phyloP scores from a whole-genome alignment of 1,284 basidiomycete genomes.

The Volvariella volvacea region DNA sequence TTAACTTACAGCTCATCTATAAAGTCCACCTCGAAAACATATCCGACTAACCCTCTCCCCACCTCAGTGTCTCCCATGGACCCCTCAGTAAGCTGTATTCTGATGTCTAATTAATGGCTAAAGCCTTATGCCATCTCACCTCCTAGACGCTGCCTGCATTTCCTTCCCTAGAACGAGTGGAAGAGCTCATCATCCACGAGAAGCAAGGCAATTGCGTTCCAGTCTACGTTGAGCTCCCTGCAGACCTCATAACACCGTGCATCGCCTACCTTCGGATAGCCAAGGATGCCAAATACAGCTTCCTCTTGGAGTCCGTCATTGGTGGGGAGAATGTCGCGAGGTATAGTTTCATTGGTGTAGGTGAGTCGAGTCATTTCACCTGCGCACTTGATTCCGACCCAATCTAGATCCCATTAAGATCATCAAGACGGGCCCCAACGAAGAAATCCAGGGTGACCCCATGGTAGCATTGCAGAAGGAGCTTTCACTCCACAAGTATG shows the following conservation, averaged over 20 bases:
- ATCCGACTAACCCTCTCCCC: not conserved
- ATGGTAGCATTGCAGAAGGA: conserved; percentile 82
- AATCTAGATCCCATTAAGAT: conserved; percentile 84
- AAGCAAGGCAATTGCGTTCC: conserved; percentile 89
- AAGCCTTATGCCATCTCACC: too few relatives aligned
- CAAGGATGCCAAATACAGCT: conserved; percentile 88
- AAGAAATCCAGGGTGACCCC: conserved; percentile 85
- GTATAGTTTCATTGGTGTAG: conserved; percentile 95
- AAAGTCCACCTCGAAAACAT: not conserved
- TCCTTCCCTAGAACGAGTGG: conserved; percentile 64
- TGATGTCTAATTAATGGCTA: not conserved
- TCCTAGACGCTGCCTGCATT: conserved; percentile 61
- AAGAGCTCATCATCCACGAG: conserved; percentile 68
- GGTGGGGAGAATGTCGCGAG: conserved; percentile 89
- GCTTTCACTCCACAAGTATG: conserved; percentile 82
- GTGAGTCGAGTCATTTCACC: conserved; percentile 36
- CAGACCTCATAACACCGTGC: conserved; percentile 95
- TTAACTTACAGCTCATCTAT: not conserved
- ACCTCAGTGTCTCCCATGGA: conserved; percentile 36
- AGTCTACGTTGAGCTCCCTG: conserved; percentile 88
- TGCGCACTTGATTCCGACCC: not conserved
- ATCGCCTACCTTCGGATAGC: conserved; percentile 94
- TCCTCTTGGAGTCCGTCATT: conserved; percentile 88
- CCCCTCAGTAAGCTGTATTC: conserved; percentile 33
- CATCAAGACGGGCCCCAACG: conserved; percentile 81